Evolutionary conservation across 2,329 filamentous ascomycete genomes (phyloP), one percentile per base, ranked within the genome.

Genomic region (Alternaria dauci): DNA sequence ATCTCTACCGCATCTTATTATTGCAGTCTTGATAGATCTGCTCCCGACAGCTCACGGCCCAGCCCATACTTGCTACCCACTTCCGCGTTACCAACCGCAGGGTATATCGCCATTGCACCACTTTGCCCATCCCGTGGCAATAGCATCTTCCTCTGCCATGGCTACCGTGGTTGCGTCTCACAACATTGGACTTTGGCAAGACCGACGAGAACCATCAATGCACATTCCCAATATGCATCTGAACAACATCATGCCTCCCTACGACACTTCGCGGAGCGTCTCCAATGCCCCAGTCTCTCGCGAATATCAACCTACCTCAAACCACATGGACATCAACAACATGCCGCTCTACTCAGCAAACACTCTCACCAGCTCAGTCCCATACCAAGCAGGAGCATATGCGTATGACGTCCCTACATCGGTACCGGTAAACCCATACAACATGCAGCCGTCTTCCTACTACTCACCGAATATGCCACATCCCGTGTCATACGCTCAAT

Each of bases 141-240:
- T 30, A 64, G 63, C 67, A 62, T 57, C 53, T 66, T 61, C 62
- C 63, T 69, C 66, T 66, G 66, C 68, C 62, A 79, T 79, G 76
- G 72, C 77, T 47, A 71, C 75, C 52, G 76, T 77, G 60, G 70
- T 79, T 72, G 76, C 74, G 50, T 65, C 73, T 63, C 76, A 78
- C 18, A 76, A 76, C 58, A 61, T 68, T 41, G 70, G 66, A 47
- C 61, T 77, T 51, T 79, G 77, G 77, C 75, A 72, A 64, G 70
- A 71, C 56, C 73, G 73, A 66, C 61, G 66, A 47, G 72, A 78
- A 43, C 67, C 71, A 44, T 36, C 69, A 26, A 64, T 74, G 39
- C 71, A 77, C 43, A 69, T 75, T 26, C 62, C 71, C 25, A 71
- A 68, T 65, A 73, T 78, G 68, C 68, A 71, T 54, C 70, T 74